phyloP scores from a whole-genome alignment of 83 land plant species.

The Isoetes engelmannii region DNA sequence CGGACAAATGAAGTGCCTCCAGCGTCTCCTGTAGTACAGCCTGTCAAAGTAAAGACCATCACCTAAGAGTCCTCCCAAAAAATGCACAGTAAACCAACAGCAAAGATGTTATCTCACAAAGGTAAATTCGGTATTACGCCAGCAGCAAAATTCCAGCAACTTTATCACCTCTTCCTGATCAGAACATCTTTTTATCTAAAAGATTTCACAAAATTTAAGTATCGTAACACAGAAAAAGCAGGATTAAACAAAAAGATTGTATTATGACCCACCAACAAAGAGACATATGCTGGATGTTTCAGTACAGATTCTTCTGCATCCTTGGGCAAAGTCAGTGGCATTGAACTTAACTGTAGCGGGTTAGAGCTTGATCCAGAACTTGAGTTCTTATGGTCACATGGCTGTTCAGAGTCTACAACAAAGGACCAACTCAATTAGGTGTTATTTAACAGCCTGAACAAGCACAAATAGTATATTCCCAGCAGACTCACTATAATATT shows the following conservation, averaged over 20 bases:
- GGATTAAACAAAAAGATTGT: background rate
- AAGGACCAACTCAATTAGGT: slow-evolving; percentile 8
- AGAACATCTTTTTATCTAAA: slow-evolving; percentile 36
- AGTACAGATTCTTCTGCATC: slow-evolving; percentile 27
- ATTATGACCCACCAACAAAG: slow-evolving; percentile 19
- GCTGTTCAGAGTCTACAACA: background rate
- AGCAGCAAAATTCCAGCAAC: slow-evolving; percentile 29
- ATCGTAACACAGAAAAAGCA: too few species aligned
- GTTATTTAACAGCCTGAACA: slow-evolving; percentile 16
- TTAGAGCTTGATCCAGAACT: slow-evolving; percentile 1
- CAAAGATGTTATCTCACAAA: slow-evolving; percentile 15
- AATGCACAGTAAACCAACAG: background rate
- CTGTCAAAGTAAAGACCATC: slow-evolving; percentile 2
- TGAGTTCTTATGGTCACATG: background rate
- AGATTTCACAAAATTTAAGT: background rate
- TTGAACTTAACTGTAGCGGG: slow-evolving; percentile 21
- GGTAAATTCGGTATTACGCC: slow-evolving; percentile 27
- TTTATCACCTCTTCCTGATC: slow-evolving; percentile 29
- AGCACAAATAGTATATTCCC: slow-evolving; percentile 1
- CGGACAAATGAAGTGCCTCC: slow-evolving; percentile 24
- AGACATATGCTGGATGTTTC: slow-evolving; percentile 25
- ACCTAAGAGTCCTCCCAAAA: background rate
- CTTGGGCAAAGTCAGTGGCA: slow-evolving; percentile 16
- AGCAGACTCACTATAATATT: slow-evolving; percentile 21
- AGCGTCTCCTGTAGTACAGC: slow-evolving; percentile 30